These are phyloP conservation scores for Ceratobasidium sp. DNA, from an alignment of 1,284 basidiomycete species.

Conservation along the genomic window DNA sequence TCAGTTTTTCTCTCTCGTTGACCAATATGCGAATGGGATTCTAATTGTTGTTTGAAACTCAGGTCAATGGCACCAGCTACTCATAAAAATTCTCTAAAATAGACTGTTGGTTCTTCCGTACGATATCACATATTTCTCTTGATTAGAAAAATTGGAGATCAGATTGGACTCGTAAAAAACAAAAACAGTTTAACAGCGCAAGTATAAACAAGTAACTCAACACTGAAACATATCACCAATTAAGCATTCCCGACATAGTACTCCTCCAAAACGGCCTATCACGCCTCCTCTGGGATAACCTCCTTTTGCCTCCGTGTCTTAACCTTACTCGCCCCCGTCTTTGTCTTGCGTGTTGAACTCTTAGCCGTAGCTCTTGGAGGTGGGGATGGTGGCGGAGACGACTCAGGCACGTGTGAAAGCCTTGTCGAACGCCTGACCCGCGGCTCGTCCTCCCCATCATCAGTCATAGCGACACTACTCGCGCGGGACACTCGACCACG, in stretches of 20 bases:
- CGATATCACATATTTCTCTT: not conserved
- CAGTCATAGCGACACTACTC: constrained; percentile 29
- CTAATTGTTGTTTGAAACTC: not conserved
- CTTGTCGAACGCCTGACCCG: constrained; percentile 18
- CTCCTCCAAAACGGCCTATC: too few species aligned
- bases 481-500: constrained; percentile 32
- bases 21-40: too few species aligned
- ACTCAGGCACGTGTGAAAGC: constrained; percentile 21
- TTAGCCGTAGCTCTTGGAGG: constrained; percentile 17
- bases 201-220: too few species aligned
- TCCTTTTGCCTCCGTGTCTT: constrained; percentile 23
- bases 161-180: constrained; percentile 23
- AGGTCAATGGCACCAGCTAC: constrained; percentile 47
- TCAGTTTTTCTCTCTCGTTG: constrained; percentile 51
- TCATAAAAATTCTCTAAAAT: too few species aligned
- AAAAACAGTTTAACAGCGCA: not conserved
- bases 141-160: constrained; percentile 1
- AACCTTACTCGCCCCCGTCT: constrained; percentile 1
- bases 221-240: too few species aligned
- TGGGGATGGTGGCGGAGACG: constrained; percentile 24
- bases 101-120: not conserved
- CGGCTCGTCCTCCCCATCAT: constrained; percentile 37
- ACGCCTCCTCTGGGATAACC: constrained; percentile 32
- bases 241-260: too few species aligned
- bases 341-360: constrained; percentile 17